Base-by-base conservation (phyloP, 1,139 yeast genomes). In the Tardiomyces blankii region DNA sequence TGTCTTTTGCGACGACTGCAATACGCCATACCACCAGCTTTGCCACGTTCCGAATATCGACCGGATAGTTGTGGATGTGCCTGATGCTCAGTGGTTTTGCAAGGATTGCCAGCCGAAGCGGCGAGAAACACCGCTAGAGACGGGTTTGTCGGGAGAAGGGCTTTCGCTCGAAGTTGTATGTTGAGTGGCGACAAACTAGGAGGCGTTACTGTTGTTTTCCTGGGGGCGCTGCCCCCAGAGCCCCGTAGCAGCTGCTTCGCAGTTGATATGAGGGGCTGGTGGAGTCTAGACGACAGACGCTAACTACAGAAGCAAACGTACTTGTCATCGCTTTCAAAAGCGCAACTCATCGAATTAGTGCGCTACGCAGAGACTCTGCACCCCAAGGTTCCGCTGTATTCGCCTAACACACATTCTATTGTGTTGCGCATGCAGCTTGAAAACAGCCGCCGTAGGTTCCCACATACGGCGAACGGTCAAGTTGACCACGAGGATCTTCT, bases 21-120 rank as follows among this genome's bases (percentile, higher is more conserved):
- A 62, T 39, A 63, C 67, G 7, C 70, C 72, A 1, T 68, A 65
- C 49, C 73, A 68, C 45, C 70, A 69, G 48, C 57, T 67, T 18
- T 68, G 73, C 50, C 73, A 69, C 54, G 57, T 57, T n/a, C 73
- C 73, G 14, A 65, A 62, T 11, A 65, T 69, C 32, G 72, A 67
- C 44, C 54, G 69, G 14, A 57, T 67, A n/a, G 66, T 65, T 18
- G 67, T 69, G 6, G 70, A 66, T 39, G 65, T 68, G n/a, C 66
- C 69, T 1, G 73, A 68, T 44, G 70, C 70, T 3, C 67, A 66
- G 51, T 69, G 72, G 72, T 67, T 64, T 51, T 69, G 73, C 52
- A 57, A 58, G 42, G 64, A 64, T 40, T 69, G 73, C 47, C 66
- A 62, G 47, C 60, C 62, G 11, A 63, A 64, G 46, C 54, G 65